These are phyloP conservation scores for Moesziomyces sp. DNA, from an alignment of 1,284 basidiomycete species.

Conservation along the genomic window DNA sequence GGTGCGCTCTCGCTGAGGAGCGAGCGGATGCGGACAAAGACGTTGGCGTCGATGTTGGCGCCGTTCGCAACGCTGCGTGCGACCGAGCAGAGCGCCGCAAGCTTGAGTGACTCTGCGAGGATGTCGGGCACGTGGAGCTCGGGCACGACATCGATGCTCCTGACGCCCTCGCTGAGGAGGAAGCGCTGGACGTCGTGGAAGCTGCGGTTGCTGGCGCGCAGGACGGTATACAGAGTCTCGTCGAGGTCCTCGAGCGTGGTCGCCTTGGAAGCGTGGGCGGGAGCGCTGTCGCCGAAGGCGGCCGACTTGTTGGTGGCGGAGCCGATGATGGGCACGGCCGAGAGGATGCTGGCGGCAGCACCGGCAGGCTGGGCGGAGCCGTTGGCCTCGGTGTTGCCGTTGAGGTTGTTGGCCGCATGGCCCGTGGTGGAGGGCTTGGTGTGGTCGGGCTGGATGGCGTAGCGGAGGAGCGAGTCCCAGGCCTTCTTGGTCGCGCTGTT, in stretches of 20 bases:
- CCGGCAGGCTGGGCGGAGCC: constrained; percentile 8
- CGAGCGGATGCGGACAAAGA: constrained; percentile 78
- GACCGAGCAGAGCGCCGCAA: constrained; percentile 84
- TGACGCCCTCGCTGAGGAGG: constrained; percentile 56
- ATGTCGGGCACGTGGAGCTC: constrained; percentile 57
- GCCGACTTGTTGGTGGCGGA: constrained; percentile 30
- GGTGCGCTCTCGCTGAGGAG: constrained; percentile 84
- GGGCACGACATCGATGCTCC: constrained; percentile 45
- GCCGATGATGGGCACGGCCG: constrained; percentile 39
- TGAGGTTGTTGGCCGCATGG: constrained; percentile 15
- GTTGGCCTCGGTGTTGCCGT: constrained; percentile 12
- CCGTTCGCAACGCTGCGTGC: constrained; percentile 73
- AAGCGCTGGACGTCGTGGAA: constrained; percentile 64
- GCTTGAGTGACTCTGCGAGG: constrained; percentile 74
- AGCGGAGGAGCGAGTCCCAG: constrained; percentile 76
- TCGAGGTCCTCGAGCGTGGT: constrained; percentile 65
- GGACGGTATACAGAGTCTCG: constrained; percentile 39
- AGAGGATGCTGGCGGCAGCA: constrained; percentile 31
- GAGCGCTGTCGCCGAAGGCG: constrained; percentile 31
- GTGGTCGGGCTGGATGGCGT: constrained; percentile 27
- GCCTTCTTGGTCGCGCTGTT: constrained; percentile 73
- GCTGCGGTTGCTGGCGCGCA: constrained; percentile 58
- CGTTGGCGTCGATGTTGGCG: constrained; percentile 72
- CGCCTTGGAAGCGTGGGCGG: constrained; percentile 64
- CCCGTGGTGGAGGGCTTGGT: constrained; percentile 5